Conservation (phyloP, 495 filamentous ascomycete genomes). For the Penicillium verhagenii region DNA sequence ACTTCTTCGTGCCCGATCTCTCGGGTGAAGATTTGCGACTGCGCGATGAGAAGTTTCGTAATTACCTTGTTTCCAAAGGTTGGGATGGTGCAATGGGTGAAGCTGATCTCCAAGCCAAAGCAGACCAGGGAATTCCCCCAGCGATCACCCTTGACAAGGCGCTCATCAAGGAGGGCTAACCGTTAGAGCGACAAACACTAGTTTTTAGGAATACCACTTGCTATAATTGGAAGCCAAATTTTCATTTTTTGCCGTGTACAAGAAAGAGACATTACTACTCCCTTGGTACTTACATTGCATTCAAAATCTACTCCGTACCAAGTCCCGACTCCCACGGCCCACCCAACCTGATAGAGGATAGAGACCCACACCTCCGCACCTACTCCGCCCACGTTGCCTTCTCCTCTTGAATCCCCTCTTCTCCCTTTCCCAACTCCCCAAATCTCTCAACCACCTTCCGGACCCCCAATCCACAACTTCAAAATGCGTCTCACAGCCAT, state of each 20-base stretch:
- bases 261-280: too few species aligned
- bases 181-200: neutral
- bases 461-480: neutral
- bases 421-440: neutral
- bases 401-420: neutral
- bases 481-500: constrained; percentile 39
- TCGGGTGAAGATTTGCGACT: constrained; percentile 41
- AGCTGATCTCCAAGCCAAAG: constrained; percentile 33
- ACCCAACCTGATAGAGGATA: neutral
- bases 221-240: too few species aligned
- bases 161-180: neutral
- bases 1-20: constrained; percentile 50
- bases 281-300: too few species aligned
- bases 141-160: neutral
- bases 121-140: constrained; percentile 23
- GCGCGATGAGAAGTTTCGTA: constrained; percentile 44
- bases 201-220: too few species aligned
- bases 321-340: too few species aligned
- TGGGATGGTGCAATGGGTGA: constrained; percentile 52
- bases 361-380: constrained; percentile 11
- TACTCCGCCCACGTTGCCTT: constrained; percentile 8
- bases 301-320: too few species aligned
- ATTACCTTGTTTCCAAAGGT: constrained; percentile 45
- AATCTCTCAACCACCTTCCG: constrained; percentile 2
- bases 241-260: too few species aligned